These are phyloP conservation scores for Diatrype stigma DNA, from an alignment of 2,329 filamentous ascomycete genomes.

Conservation along the genomic window DNA sequence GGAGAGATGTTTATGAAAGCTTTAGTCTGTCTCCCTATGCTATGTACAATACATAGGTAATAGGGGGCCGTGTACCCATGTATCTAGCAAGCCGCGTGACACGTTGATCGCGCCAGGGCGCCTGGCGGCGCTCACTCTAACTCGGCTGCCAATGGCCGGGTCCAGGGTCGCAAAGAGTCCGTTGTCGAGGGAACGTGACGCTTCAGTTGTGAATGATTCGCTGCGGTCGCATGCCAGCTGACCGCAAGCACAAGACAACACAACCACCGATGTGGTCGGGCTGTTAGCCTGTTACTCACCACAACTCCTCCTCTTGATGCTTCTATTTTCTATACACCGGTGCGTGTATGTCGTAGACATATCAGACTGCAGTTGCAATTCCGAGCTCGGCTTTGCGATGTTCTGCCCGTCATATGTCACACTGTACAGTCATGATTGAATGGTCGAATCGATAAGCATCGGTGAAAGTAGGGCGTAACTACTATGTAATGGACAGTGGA, in stretches of 20 bases:
- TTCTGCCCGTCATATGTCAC: neutral
- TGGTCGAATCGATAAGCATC: too few species aligned
- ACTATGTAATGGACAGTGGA: too few species aligned
- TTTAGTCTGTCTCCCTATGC: too few species aligned
- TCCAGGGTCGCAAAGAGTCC: slow-evolving; percentile 3
- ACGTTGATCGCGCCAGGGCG: neutral
- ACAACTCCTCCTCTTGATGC: neutral
- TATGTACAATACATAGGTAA: neutral
- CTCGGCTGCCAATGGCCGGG: neutral
- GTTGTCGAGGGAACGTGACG: slow-evolving; percentile 21
- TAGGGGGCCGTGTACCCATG: too few species aligned
- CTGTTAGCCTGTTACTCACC: neutral
- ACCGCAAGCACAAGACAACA: slow-evolving; percentile 8
- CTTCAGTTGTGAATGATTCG: slow-evolving; percentile 12
- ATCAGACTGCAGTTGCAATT: too few species aligned
- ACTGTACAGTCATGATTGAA: too few species aligned
- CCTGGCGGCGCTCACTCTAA: neutral
- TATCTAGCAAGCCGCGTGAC: too few species aligned
- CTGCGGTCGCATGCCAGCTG: slow-evolving; percentile 11
- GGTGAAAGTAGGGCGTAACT: too few species aligned
- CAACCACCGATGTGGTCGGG: slow-evolving; percentile 1
- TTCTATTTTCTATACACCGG: neutral
- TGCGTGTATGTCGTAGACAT: too few species aligned
- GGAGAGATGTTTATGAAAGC: too few species aligned
- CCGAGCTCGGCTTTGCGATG: neutral